Evolutionary conservation across 768 basidiomycete genomes (phyloP), one percentile per base, ranked within the genome.

Genomic region (Suillus fuscotomentosus): DNA sequence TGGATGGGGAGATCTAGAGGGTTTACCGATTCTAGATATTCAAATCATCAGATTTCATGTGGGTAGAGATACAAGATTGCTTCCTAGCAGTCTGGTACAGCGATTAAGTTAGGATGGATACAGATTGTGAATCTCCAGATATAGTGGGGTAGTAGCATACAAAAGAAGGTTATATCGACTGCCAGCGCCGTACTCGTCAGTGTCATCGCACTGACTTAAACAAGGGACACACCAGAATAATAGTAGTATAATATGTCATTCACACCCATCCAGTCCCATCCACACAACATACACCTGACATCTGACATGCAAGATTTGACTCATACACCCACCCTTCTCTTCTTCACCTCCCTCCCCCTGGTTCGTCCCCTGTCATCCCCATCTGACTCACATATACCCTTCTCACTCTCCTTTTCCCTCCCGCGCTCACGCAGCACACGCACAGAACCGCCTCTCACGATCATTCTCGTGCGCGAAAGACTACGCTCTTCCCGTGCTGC

Each of bases 271-370:
- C 20, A 3, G 20, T 20, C 20, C 20, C 43, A 45, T 50, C 50
- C 50, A 50, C 22, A 22, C 48, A 22, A 22, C 48, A 24, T 17
- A 17, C 11, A 13, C 11, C 39, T 41, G 39, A 41, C 14, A 41
- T 39, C 39, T 41, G 5, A 17, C 41, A 43, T 17, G 6, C 48
- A 50, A 8, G 15, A 10, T 38, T 38, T 22, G 14, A 31, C 17
- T 68, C 65, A 68, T n/a, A 53, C 65, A 27, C 15, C 67, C 4
- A 75, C 62, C 3, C 74, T 72, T 54, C 75, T 75, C 67, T 61
- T 77, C 74, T 75, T 75, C 56, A 71, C 67, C 5, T 62, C 69
- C 11, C 74, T 68, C 14, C 73, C 74, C 14, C 71, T 62, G 1
- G 24, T 45, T 22, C 24, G 47, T 60, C 11, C 62, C 39, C 65